Percentiles rank a stretch among this genome's conserved stretches.
Conservation (phyloP, 331 rosid species). For the Arachis monticola region DNA sequence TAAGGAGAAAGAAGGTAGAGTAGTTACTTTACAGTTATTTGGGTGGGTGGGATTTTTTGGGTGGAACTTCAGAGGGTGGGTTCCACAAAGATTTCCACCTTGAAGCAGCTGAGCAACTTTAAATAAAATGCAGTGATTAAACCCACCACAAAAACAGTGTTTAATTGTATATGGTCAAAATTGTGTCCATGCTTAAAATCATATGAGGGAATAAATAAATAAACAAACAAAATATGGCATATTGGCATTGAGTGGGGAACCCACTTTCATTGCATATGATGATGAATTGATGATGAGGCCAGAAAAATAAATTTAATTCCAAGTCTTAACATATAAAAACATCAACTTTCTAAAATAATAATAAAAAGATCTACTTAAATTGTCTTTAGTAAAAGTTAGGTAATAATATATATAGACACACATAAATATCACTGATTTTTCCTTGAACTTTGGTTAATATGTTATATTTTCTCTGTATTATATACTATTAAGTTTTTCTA, state of each 20-base stretch:
- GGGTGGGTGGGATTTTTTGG: neutral
- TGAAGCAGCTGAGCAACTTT: constrained; percentile 45
- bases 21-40: neutral
- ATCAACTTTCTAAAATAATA: no score
- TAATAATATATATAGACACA: no score
- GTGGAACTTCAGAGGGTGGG: constrained; percentile 39
- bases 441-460: no score
- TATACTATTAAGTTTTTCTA: no score
- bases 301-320: constrained; percentile 31
- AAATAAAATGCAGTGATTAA: constrained; percentile 52
- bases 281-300: constrained; percentile 42
- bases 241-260: constrained; percentile 62
- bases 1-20: neutral
- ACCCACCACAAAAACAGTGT: constrained; percentile 38
- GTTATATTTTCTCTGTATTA: no score
- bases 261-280: constrained; percentile 55
- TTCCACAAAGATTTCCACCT: constrained; percentile 37
- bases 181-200: constrained; percentile 40
- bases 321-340: neutral
- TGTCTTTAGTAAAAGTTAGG: no score
- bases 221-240: neutral
- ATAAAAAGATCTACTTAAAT: no score
- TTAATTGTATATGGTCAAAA: constrained; percentile 49
- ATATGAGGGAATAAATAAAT: constrained; percentile 47
- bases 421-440: no score